Base-by-base conservation (phyloP, 352 stramenopile species). In the Globisporangium orthogonon region DNA sequence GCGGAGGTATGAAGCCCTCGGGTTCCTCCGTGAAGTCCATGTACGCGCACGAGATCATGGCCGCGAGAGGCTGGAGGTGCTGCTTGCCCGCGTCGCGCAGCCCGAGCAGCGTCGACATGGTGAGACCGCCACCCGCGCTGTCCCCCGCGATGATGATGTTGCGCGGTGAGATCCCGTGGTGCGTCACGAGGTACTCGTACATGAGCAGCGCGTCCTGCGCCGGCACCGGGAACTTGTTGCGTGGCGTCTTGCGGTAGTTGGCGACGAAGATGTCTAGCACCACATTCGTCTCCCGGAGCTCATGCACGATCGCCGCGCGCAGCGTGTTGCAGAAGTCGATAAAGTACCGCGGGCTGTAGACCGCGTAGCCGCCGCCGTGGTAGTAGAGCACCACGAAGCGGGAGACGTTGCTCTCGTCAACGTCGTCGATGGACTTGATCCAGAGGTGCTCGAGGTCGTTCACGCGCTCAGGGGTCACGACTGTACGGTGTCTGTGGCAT, bases 201-300 rank as follows among this genome's bases (percentile, higher is more conserved):
- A 50, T 50, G 29, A 54, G 33, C 3, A 47, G 33, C 13, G 61
- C 57, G 51, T 68, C 61, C 15, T 65, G 37, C 28, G 39, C 29
- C 3, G 56, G 62, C 39, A 52, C 52, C 14, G 56, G 57, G 28
- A 74, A 61, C 33, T 58, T 31, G 17, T 61, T 48, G 4, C 50
- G 33, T 10, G 60, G 28, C 37, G 67, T 59, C 50, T 66, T 64
- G 41, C 65, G 59, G 31, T 76, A 60, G 41, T 66, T 55, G 7
- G 30, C 54, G 39, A 76, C 31, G 3, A 66, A 55, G 14, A 72
- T 45, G 11, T 69, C 50, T 18, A 60, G 48, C 52, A 57, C 35
- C 30, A 65, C 28, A n/a, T 14, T 35, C 14, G 49, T 6, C 23
- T 29, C 23, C 17, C 11, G 41, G 9, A 63, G 46, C 23, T 59